phyloP scores from a whole-genome alignment of 352 stramenopile species.

The Phytophthora fragariae region DNA sequence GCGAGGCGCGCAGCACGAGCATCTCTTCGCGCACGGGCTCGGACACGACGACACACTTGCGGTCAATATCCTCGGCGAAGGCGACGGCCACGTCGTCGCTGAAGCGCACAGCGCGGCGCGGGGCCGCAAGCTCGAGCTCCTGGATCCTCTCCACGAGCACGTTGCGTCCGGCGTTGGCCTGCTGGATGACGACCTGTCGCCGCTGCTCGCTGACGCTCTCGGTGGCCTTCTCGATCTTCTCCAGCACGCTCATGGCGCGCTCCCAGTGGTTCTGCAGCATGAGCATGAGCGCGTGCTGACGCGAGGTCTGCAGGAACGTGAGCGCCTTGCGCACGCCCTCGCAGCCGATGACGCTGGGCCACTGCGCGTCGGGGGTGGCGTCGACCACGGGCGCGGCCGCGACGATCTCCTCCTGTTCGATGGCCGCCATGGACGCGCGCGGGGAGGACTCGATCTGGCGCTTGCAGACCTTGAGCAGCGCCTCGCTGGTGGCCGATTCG shows the following conservation, averaged over 20 bases:
- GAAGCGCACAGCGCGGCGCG: slow-evolving; percentile 60
- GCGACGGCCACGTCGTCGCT: slow-evolving; percentile 59
- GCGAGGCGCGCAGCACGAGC: slow-evolving; percentile 77
- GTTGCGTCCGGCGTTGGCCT: slow-evolving; percentile 56
- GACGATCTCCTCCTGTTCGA: slow-evolving; percentile 29
- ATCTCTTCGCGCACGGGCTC: slow-evolving; percentile 76
- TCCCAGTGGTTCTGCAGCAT: slow-evolving; percentile 86
- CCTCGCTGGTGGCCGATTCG: slow-evolving; percentile 49
- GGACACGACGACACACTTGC: slow-evolving; percentile 51
- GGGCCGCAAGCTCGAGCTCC: slow-evolving; percentile 37
- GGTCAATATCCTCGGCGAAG: slow-evolving; percentile 73
- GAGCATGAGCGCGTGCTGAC: slow-evolving; percentile 76
- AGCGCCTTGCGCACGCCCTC: slow-evolving; percentile 72
- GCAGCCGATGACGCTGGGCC: slow-evolving; percentile 60
- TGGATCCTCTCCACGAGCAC: slow-evolving; percentile 44
- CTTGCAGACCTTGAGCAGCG: slow-evolving; percentile 70
- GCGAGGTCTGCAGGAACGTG: slow-evolving; percentile 70
- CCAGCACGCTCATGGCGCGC: slow-evolving; percentile 69
- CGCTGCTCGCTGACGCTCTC: slow-evolving; percentile 71
- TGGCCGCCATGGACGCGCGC: slow-evolving; percentile 33
- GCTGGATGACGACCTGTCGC: slow-evolving; percentile 69
- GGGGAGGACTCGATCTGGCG: slow-evolving; percentile 57
- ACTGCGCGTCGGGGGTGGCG: slow-evolving; percentile 20
- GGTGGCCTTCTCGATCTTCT: slow-evolving; percentile 81
- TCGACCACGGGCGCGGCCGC: slow-evolving; percentile 2